Base-by-base conservation (phyloP, 2,329 filamentous ascomycete species). In the Pseudodiploospora longispora region DNA sequence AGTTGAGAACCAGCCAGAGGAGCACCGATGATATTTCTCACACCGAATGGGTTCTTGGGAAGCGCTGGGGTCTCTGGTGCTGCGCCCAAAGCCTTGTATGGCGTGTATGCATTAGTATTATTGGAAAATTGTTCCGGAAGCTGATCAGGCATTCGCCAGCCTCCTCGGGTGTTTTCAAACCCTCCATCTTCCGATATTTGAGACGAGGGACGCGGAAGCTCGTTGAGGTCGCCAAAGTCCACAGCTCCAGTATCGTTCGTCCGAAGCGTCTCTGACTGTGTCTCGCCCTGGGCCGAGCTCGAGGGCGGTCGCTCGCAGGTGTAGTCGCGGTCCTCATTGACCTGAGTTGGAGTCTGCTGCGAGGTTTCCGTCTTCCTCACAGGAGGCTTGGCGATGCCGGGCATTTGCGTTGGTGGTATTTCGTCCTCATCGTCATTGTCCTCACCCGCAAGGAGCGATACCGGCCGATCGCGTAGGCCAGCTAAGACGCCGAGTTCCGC, bases 271-370 rank as follows among this genome's bases (percentile, higher is more conserved):
- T 53, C 60, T 28, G 53, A 52, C 30, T 66, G 62, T 1, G 56
- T 57, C 32, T 52, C 51, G 35, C 44, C 53, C 12, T 52, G 51
- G 33, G 48, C 40, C 10, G 58, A 55, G 40, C 59, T 65, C 44
- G 48, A 62, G 31, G 47, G 61, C 7, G 57, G 40, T 29, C 58
- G 40, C 8, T 57, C 49, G 47, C 51, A 62, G 61, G 71, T 69
- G 51, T 80, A 80, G 58, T 77, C 76, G 33, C 76, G 71, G 38
- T 67, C 74, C 37, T 72, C 68, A 50, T 80, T 80, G 46, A 69
- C 63, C 57, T 80, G 76, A 1, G 76, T 80, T 1, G 72, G 71
- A 7, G 75, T 75, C 44, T 72, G 67, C 35, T 74, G 69, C 8
- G 72, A 75, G n/a, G 58, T 61, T 30, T 72, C 65, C 63, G 69